Conservation (phyloP, 2,329 filamentous ascomycete genomes). For the Boeremia lycopersici region DNA sequence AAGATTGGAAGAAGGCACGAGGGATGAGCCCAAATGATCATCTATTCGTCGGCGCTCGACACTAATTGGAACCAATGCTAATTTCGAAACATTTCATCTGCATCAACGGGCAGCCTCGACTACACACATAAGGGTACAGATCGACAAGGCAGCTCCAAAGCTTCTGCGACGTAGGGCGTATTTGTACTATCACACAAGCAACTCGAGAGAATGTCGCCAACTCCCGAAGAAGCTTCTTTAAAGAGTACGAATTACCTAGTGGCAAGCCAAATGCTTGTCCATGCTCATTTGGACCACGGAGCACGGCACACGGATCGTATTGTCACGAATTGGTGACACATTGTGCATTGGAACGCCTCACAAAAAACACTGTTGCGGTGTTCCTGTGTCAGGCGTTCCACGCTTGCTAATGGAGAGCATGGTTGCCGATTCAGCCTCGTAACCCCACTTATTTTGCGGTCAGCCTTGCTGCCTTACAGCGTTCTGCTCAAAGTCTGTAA, state of each 20-base stretch:
- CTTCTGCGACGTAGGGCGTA: background rate
- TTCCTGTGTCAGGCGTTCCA: background rate
- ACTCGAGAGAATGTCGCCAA: background rate
- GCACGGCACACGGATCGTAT: background rate
- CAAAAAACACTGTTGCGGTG: background rate
- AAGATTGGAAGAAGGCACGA: background rate
- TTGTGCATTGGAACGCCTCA: background rate
- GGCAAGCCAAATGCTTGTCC: background rate
- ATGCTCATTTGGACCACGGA: background rate
- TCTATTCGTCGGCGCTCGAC: background rate
- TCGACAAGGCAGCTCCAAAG: background rate
- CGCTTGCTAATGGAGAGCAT: background rate
- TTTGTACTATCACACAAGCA: background rate
- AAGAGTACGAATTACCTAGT: too few relatives aligned
- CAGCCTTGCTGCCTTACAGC: slow-evolving; percentile 6
- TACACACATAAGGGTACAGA: background rate
- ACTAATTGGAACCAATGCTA: background rate
- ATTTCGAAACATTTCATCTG: background rate
- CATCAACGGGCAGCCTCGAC: background rate
- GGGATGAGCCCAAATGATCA: background rate
- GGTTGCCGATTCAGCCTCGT: slow-evolving; percentile 4
- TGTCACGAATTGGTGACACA: background rate
- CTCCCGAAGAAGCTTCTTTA: background rate
- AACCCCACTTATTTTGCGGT: slow-evolving; percentile 5
- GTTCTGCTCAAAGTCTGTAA: background rate